Evolutionary conservation across 2,329 filamentous ascomycete species (phyloP), one percentile per base, ranked within the genome.

Genomic region (Neocucurbitaria cava): DNA sequence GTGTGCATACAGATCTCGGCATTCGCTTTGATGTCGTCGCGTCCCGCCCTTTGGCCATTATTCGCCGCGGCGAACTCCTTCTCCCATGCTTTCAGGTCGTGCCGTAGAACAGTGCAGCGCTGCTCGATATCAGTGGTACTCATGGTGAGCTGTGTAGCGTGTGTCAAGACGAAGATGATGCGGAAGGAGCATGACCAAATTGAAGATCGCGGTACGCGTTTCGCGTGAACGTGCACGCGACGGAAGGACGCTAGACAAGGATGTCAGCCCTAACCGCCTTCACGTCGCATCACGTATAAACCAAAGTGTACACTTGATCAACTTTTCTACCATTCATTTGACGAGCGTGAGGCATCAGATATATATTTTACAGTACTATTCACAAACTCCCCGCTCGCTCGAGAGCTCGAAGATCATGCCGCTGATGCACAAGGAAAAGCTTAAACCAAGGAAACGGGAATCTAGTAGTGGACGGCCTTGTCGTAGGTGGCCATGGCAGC

Each of bases 401-500:
- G 66, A 62, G 65, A 70, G 72, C 67, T 66, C 61, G 59, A 70
- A 65, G 59, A 61, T 66, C 60, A 70, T 66, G 68, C 58, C 70
- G 68, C 69, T 73, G 61, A 73, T 74, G 68, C 70, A 65, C 54
- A 67, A 64, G 52, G 55, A 59, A 68, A 61, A 64, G 59, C 55
- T 52, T 58, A 60, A n/a, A 61, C 56, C 54, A 65, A 66, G 33
- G 56, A 66, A 63, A 55, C 46, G 53, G 57, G 64, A 66, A 69
- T 66, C 69, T 75, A 99, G 80, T 90, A 96, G 83, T 99, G 95
- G 77, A 99, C 96, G 65, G 95, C 89, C 84, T 96, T 95, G 72
- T 88, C 87, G 82, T 96, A 92, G 46, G 94, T 97, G 59, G 92
- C 91, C 95, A 99, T 98, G 68, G 95, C 95, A 72, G 95, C 95